phyloP scores from a whole-genome alignment of 768 basidiomycete genomes.

The Agrocybe praecox region DNA sequence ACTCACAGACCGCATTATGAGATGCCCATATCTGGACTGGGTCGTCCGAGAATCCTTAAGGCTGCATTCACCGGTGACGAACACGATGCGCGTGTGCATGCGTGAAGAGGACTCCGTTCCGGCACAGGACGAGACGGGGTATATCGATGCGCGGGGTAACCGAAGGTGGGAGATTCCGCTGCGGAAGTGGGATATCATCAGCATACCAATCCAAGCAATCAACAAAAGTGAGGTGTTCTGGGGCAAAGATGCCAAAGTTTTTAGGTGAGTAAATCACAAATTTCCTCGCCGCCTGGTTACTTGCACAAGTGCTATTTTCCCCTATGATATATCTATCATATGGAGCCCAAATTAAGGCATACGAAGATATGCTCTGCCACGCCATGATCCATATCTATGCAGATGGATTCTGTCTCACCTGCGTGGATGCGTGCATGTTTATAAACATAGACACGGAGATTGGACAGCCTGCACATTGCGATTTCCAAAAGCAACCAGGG shows the following conservation, averaged over 20 bases:
- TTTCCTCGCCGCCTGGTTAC: too few species aligned
- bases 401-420: not conserved
- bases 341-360: not conserved
- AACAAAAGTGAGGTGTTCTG: conserved; percentile 57
- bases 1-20: conserved; percentile 29
- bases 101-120: conserved; percentile 56
- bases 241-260: conserved; percentile 63
- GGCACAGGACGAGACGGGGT: conserved; percentile 26
- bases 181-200: conserved; percentile 44
- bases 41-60: conserved; percentile 64
- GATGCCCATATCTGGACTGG: conserved; percentile 66
- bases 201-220: conserved; percentile 52
- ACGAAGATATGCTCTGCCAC: not conserved
- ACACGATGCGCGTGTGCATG: conserved; percentile 44
- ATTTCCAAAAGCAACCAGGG: not conserved
- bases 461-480: not conserved
- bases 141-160: conserved; percentile 22
- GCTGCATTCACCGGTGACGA: conserved; percentile 52
- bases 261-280: conserved; percentile 49
- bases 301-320: too few species aligned
- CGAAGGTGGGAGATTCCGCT: conserved; percentile 21
- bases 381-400: not conserved
- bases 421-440: too few species aligned
- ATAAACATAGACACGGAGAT: too few species aligned
- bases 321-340: too few species aligned